Conservation (phyloP, 257 asterid species). For the Scutellaria minor region DNA sequence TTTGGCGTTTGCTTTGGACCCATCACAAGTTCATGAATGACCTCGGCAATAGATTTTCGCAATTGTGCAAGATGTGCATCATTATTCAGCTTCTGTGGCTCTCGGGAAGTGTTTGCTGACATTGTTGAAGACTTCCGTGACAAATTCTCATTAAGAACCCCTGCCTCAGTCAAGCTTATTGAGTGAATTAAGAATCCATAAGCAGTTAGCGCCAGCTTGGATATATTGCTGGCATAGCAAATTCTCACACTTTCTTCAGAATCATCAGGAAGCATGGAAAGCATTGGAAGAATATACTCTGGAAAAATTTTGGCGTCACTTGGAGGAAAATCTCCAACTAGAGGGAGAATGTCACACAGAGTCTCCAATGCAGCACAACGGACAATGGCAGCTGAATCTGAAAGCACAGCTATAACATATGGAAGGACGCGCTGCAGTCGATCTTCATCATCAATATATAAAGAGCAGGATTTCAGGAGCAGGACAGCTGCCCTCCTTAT, state of each 20-base stretch:
- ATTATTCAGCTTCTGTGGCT: conserved; percentile 58
- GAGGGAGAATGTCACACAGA: conserved; percentile 93
- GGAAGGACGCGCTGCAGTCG: conserved; percentile 98
- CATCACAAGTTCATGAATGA: conserved; percentile 99
- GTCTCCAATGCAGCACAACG: conserved; percentile 98
- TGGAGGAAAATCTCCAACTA: conserved; percentile 96
- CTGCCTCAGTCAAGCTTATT: conserved; percentile 94
- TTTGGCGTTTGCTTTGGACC: conserved; percentile 99
- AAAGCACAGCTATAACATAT: conserved; percentile 88
- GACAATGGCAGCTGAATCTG: conserved; percentile 98
- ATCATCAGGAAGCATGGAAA: conserved; percentile 98
- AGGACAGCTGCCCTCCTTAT: conserved; percentile 93
- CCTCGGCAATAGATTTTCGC: conserved; percentile 92
- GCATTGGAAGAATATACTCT: conserved; percentile 98
- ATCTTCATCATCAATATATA: conserved; percentile 93
- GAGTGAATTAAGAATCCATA: conserved; percentile 97
- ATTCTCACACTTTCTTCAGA: conserved; percentile 99
- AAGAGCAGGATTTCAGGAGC: conserved; percentile 87
- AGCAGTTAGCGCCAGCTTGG: conserved; percentile 92
- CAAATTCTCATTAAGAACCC: conserved; percentile 84
- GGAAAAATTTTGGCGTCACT: conserved; percentile 99
- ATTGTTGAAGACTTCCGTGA: conserved; percentile 58
- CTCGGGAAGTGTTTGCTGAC: conserved; percentile 51
- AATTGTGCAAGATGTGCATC: conserved; percentile 88
- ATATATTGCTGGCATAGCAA: conserved; percentile 93